These are phyloP conservation scores for Trichoderma simmonsii DNA, from an alignment of 2,329 filamentous ascomycete genomes.

Conservation along the genomic window DNA sequence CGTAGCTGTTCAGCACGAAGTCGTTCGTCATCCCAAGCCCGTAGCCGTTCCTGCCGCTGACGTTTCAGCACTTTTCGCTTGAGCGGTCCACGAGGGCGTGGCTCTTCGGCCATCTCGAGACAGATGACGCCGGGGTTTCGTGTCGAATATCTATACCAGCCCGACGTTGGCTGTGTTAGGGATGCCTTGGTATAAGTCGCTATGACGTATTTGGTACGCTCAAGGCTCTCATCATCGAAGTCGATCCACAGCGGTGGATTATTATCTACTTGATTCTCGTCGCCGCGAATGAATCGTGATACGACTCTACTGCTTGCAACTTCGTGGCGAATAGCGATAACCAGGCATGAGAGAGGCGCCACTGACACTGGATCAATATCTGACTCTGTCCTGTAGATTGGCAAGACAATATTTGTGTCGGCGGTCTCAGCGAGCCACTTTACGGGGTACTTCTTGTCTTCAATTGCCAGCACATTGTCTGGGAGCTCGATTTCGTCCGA, in stretches of 20 bases:
- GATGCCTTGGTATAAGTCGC: neutral
- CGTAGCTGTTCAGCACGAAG: neutral
- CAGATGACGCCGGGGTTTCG: neutral
- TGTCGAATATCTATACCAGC: neutral
- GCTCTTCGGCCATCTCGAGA: neutral
- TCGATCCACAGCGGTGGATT: neutral
- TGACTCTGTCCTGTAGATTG: neutral
- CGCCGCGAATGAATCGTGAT: neutral
- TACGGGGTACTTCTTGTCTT: neutral
- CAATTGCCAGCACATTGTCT: neutral
- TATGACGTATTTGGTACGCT: neutral
- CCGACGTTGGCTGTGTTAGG: neutral
- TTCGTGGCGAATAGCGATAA: neutral
- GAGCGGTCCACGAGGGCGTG: neutral
- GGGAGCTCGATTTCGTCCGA: neutral
- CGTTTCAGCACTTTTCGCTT: neutral
- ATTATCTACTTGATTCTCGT: neutral
- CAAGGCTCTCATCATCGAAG: neutral
- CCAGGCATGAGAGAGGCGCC: neutral
- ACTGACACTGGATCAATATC: neutral
- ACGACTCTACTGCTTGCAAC: neutral
- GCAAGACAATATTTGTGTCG: neutral
- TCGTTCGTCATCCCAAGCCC: neutral
- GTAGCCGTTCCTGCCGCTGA: neutral
- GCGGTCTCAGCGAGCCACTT: neutral